A percentile compares a stretch with the other conserved stretches of the same genome.
These are phyloP conservation scores for Gryganskiella cystojenkinii DNA, from an alignment of 192 early-diverging fungal species.

Conservation along the genomic window DNA sequence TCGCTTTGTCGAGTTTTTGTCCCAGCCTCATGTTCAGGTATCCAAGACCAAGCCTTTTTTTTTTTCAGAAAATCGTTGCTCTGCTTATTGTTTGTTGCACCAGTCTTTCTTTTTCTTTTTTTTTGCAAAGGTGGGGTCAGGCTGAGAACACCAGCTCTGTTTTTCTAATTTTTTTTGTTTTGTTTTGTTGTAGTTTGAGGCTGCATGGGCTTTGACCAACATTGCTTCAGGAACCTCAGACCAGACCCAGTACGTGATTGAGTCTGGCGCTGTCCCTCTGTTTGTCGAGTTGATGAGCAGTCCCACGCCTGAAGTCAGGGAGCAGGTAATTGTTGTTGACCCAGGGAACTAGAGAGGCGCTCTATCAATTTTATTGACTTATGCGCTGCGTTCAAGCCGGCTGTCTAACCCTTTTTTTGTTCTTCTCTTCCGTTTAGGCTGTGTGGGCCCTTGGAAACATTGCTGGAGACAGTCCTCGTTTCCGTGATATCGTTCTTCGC, in stretches of 20 bases:
- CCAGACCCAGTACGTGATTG: conserved; percentile 90
- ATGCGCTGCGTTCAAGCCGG: too few species aligned
- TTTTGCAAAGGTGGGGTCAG: too few species aligned
- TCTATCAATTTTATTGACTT: too few species aligned
- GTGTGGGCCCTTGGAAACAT: conserved; percentile 99
- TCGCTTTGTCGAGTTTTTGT: conserved; percentile 94
- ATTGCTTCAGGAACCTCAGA: conserved; percentile 96
- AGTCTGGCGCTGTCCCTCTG: conserved; percentile 91
- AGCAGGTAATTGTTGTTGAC: conserved; percentile 84
- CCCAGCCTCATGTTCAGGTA: conserved; percentile 81
- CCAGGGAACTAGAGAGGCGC: neutral
- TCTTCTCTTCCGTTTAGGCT: conserved; percentile 63
- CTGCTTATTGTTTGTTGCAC: neutral
- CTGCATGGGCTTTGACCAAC: conserved; percentile 99
- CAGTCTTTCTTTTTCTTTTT: conserved; percentile 2
- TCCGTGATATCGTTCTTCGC: conserved; percentile 90
- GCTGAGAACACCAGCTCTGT: too few species aligned
- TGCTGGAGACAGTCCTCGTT: conserved; percentile 94
- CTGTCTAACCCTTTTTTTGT: neutral
- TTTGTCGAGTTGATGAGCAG: conserved; percentile 92
- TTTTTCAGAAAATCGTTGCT: conserved; percentile 3
- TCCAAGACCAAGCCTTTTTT: neutral
- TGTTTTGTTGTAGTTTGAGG: conserved; percentile 88
- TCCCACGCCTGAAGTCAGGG: conserved; percentile 87
- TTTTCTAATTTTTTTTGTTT: too few species aligned